Percentiles rank a stretch among this genome's conserved stretches.
phyloP scores from a whole-genome alignment of 176 grass and related monocot genomes.

The Themeda triandra region DNA sequence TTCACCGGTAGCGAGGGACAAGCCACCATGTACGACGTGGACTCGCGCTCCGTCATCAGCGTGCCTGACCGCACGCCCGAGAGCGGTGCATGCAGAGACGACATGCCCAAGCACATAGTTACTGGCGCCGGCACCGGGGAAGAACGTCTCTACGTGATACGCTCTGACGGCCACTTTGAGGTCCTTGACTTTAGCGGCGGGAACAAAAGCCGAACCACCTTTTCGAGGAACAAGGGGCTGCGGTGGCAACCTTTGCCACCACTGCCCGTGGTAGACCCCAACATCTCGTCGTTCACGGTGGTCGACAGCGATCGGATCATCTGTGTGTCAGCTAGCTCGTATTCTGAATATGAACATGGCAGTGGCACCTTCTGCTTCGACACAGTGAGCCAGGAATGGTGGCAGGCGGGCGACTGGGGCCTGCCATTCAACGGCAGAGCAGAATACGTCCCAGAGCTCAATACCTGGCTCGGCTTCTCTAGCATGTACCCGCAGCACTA shows the following conservation, averaged over 20 bases:
- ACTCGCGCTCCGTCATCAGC: no score
- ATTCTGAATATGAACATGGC: rapidly evolving
- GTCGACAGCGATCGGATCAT: background rate
- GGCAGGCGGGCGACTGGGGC: background rate
- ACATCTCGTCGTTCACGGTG: background rate
- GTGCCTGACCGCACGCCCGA: background rate
- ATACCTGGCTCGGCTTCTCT: background rate
- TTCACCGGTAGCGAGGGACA: no score
- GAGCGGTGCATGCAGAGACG: no score
- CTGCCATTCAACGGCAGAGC: background rate
- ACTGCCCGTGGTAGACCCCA: background rate
- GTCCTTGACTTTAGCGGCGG: background rate
- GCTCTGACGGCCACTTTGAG: background rate
- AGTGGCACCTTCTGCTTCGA: background rate
- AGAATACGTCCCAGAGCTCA: background rate
- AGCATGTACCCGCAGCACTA: background rate
- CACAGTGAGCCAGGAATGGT: background rate
- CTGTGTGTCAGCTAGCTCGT: background rate
- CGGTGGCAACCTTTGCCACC: background rate
- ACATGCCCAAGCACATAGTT: background rate
- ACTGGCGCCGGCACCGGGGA: background rate
- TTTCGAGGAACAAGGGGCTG: no score
- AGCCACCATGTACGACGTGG: no score
- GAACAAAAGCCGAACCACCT: rapidly evolving
- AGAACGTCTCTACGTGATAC: background rate